phyloP scores from a whole-genome alignment of 2,329 filamentous ascomycete genomes.

The Coniochaeta ligniaria region DNA sequence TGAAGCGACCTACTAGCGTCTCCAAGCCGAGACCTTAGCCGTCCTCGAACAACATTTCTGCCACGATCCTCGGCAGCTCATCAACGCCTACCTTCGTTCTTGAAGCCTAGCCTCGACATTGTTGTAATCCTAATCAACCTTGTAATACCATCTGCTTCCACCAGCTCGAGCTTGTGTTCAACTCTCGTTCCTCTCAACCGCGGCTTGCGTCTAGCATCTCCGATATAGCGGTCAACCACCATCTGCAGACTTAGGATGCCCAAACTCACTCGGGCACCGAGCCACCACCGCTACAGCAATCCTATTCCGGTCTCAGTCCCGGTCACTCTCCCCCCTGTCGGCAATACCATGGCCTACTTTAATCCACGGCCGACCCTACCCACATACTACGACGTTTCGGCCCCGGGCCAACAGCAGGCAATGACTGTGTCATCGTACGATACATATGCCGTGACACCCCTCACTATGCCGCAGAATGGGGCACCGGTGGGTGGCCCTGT shows the following conservation, averaged over 20 bases:
- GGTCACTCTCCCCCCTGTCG: constrained; percentile 11
- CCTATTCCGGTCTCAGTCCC: constrained; percentile 14
- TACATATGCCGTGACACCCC: constrained; percentile 23
- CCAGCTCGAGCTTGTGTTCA: constrained; percentile 3
- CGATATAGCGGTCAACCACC: background rate
- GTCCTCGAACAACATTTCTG: constrained; percentile 7
- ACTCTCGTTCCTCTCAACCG: constrained; percentile 3
- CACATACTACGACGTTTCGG: constrained; percentile 23
- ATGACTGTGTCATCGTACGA: constrained; percentile 22
- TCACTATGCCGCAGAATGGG: constrained; percentile 17
- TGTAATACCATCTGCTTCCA: constrained; percentile 10
- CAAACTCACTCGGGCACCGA: constrained; percentile 19
- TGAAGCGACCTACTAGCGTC: constrained; percentile 14
- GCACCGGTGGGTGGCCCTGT: constrained; percentile 17
- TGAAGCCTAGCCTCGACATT: constrained; percentile 6
- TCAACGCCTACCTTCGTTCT: constrained; percentile 7
- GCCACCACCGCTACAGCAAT: constrained; percentile 17
- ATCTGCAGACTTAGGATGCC: constrained; percentile 15
- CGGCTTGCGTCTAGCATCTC: constrained; percentile 3
- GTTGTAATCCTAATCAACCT: constrained; percentile 5
- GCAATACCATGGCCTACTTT: constrained; percentile 25
- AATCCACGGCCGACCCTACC: constrained; percentile 15
- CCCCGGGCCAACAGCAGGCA: constrained; percentile 13
- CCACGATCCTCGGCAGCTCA: background rate
- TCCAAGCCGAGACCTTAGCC: constrained; percentile 8